Evolutionary conservation across 2,329 filamentous ascomycete genomes (phyloP).

Genomic region (Lasiodiplodia citricola): DNA sequence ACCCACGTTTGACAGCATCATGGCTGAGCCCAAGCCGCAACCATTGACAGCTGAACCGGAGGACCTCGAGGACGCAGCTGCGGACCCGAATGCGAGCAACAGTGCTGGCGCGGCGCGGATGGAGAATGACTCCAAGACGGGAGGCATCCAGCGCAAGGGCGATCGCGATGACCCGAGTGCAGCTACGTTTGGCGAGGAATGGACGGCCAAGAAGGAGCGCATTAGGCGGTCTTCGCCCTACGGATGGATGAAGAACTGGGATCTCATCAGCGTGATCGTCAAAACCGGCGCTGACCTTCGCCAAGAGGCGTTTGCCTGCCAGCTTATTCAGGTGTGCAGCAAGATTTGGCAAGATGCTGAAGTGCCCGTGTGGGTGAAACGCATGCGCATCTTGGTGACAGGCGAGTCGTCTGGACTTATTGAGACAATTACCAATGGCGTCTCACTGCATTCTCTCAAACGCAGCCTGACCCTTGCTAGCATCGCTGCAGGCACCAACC

Average conservation of each 20-base stretch:
- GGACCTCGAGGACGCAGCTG: conserved; percentile 60
- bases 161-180: conserved; percentile 86
- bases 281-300: conserved; percentile 84
- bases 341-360: conserved; percentile 79
- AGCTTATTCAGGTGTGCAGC: conserved; percentile 80
- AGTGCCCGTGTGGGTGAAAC: conserved; percentile 84
- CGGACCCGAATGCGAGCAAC: conserved; percentile 61
- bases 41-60: conserved; percentile 55
- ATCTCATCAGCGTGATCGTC: conserved; percentile 83
- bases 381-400: conserved; percentile 85
- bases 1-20: conserved; percentile 82
- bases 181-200: conserved; percentile 85
- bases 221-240: conserved; percentile 84
- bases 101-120: conserved; percentile 80
- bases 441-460: conserved; percentile 85
- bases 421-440: conserved; percentile 86
- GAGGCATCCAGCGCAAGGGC: conserved; percentile 78
- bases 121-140: conserved; percentile 89
- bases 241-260: conserved; percentile 90
- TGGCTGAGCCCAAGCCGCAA: conserved; percentile 70
- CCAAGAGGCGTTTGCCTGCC: conserved; percentile 86
- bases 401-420: conserved; percentile 84
- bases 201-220: conserved; percentile 82
- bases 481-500: conserved; percentile 74
- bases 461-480: conserved; percentile 78